Percentiles rank a stretch among this genome's conserved stretches.
phyloP scores from a whole-genome alignment of 2,329 filamentous ascomycete genomes.

The Arthrobotrys sinensis region DNA sequence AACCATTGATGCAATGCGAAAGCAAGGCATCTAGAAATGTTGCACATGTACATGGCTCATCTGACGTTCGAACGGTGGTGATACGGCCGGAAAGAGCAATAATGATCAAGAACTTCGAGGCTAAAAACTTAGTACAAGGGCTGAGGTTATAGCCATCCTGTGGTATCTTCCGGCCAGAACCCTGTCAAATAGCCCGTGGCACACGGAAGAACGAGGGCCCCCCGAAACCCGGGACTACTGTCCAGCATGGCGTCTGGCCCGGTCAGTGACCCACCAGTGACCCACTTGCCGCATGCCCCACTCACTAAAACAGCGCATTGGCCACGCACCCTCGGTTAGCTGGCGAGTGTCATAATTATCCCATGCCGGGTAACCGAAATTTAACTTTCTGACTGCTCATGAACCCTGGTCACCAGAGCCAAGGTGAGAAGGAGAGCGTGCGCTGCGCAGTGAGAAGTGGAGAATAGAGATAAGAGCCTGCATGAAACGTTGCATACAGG shows the following conservation, averaged over 20 bases:
- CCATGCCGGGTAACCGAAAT: background rate
- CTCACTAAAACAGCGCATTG: slow-evolving; percentile 4
- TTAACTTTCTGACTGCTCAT: background rate
- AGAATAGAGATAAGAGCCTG: slow-evolving; percentile 4
- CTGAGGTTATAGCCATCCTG: background rate
- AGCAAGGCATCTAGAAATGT: slow-evolving; percentile 22
- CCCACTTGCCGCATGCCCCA: slow-evolving; percentile 14
- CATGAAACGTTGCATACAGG: slow-evolving; percentile 3
- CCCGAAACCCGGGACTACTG: too few species aligned
- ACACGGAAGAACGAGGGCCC: too few species aligned
- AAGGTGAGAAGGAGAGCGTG: background rate
- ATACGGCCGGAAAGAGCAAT: slow-evolving; percentile 25
- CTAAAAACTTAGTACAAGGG: slow-evolving; percentile 9
- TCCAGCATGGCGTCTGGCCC: background rate
- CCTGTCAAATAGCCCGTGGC: too few species aligned
- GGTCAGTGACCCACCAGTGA: background rate
- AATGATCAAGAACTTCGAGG: background rate
- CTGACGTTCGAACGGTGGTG: background rate
- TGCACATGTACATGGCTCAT: slow-evolving; percentile 12
- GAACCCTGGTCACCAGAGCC: background rate
- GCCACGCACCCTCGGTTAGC: background rate
- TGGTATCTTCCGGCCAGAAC: too few species aligned
- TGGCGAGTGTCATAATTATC: background rate
- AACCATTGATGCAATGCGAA: background rate
- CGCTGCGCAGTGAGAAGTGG: background rate